A percentile compares a stretch with the other conserved stretches of the same genome.
Evolutionary conservation across 2,329 filamentous ascomycete species (phyloP).

Genomic region (Paraphoma sp.): DNA sequence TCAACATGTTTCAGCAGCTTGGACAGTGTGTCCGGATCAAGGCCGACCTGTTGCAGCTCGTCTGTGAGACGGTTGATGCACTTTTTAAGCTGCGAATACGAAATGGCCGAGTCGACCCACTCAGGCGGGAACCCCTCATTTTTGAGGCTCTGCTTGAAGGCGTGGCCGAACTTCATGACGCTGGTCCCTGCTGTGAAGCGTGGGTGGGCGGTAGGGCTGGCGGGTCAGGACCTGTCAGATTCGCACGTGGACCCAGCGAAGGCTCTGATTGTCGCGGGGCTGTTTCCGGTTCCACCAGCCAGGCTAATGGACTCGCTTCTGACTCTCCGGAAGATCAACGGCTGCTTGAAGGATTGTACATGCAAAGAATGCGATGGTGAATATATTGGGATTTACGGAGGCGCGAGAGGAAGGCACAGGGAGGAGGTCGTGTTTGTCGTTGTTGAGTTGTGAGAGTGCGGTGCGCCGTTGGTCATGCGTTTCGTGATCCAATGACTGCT

Average conservation of each 20-base stretch:
- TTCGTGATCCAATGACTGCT: conserved; percentile 6
- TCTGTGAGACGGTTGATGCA: conserved; percentile 80
- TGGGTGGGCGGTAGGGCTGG: conserved; percentile 25
- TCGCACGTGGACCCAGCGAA: conserved; percentile 34
- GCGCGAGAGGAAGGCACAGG: background rate
- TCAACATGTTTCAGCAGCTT: conserved; percentile 63
- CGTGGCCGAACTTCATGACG: conserved; percentile 84
- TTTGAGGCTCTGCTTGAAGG: conserved; percentile 73
- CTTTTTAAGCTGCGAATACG: conserved; percentile 86
- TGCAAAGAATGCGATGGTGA: conserved; percentile 2
- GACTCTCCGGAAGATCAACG: background rate
- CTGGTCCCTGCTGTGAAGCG: conserved; percentile 11
- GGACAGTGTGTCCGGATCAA: conserved; percentile 73
- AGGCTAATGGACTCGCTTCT: conserved; percentile 1
- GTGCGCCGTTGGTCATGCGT: conserved; percentile 12
- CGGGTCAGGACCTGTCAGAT: conserved; percentile 26
- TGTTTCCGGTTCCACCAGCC: conserved; percentile 10
- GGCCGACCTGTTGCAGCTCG: conserved; percentile 74
- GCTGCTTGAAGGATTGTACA: background rate
- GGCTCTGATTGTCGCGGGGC: conserved; percentile 21
- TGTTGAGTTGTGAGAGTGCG: conserved; percentile 5
- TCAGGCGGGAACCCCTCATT: conserved; percentile 77
- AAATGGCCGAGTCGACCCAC: conserved; percentile 76
- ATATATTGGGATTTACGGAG: background rate
- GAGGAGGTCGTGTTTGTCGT: background rate